These are phyloP conservation scores for Polygonum maritimum DNA, from an alignment of 148 eudicot species.

Conservation along the genomic window DNA sequence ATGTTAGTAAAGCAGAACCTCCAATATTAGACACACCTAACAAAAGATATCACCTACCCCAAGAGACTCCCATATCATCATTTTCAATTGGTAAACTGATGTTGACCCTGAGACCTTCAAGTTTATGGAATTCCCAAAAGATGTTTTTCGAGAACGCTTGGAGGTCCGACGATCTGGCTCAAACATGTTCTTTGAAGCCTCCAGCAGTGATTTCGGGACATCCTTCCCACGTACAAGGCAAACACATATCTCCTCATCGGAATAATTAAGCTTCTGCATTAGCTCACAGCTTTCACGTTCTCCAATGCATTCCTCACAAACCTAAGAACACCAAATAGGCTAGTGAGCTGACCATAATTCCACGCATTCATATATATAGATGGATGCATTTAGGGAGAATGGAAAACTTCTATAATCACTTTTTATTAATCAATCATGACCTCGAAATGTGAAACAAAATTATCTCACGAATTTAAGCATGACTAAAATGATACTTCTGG, in stretches of 20 bases:
- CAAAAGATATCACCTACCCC: constrained; percentile 59
- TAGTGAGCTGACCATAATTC: not conserved
- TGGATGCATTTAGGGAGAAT: not conserved
- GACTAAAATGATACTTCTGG: not conserved
- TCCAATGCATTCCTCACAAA: constrained; percentile 91
- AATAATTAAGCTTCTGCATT: constrained; percentile 74
- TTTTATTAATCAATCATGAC: not conserved
- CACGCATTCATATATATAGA: not conserved
- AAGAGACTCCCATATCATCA: constrained; percentile 99
- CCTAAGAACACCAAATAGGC: constrained; percentile 26
- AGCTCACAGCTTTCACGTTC: constrained; percentile 86
- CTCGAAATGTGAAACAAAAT: not conserved
- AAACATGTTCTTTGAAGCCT: constrained; percentile 56
- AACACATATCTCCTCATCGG: constrained; percentile 79
- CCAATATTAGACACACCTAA: too few relatives aligned
- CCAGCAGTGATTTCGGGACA: constrained; percentile 82
- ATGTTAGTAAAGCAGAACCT: not conserved
- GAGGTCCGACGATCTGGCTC: constrained; percentile 86
- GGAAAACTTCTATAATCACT: not conserved
- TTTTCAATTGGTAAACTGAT: constrained; percentile 76
- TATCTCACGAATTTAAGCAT: not conserved
- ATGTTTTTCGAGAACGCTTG: constrained; percentile 83
- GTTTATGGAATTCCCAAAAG: constrained; percentile 68
- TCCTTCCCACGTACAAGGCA: constrained; percentile 84
- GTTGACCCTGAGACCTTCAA: constrained; percentile 90